Percentiles rank a stretch among this genome's conserved stretches.
These are phyloP conservation scores for Pelargonium citronellum DNA, from an alignment of 441 rosid genomes.

Conservation along the genomic window DNA sequence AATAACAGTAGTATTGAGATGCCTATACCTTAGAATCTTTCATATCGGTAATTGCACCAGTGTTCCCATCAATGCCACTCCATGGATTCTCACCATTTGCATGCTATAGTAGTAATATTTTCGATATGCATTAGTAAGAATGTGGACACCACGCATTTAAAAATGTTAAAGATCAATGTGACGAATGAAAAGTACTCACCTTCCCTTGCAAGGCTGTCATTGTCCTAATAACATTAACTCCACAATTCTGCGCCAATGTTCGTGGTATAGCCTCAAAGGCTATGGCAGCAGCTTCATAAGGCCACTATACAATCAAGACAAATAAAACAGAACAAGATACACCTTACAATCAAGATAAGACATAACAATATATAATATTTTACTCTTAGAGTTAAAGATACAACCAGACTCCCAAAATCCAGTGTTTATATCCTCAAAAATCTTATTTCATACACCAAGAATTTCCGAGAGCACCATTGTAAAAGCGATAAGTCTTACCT, in stretches of 20 bases:
- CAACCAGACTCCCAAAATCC: background rate
- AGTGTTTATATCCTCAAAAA: background rate
- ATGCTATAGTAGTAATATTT: conserved; percentile 39
- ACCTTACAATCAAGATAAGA: background rate
- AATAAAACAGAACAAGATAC: background rate
- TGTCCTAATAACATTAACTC: conserved; percentile 82
- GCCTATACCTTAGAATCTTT: conserved; percentile 61
- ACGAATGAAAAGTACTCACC: conserved; percentile 29
- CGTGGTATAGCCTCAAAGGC: conserved; percentile 94
- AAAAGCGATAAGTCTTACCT: conserved; percentile 35
- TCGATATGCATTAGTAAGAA: background rate
- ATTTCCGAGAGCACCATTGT: background rate
- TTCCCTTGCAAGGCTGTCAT: conserved; percentile 92
- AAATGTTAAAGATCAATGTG: background rate
- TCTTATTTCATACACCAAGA: background rate
- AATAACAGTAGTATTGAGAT: background rate
- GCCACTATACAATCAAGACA: conserved; percentile 53
- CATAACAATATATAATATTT: background rate
- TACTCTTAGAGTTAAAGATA: background rate
- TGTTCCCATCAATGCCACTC: conserved; percentile 82
- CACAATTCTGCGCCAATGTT: conserved; percentile 90
- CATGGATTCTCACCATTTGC: conserved; percentile 94
- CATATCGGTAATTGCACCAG: conserved; percentile 86
- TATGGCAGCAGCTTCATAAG: conserved; percentile 89
- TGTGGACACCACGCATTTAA: background rate